Base-by-base conservation (phyloP, 2,329 filamentous ascomycete genomes). In the Pseudogymnoascus sp. region DNA sequence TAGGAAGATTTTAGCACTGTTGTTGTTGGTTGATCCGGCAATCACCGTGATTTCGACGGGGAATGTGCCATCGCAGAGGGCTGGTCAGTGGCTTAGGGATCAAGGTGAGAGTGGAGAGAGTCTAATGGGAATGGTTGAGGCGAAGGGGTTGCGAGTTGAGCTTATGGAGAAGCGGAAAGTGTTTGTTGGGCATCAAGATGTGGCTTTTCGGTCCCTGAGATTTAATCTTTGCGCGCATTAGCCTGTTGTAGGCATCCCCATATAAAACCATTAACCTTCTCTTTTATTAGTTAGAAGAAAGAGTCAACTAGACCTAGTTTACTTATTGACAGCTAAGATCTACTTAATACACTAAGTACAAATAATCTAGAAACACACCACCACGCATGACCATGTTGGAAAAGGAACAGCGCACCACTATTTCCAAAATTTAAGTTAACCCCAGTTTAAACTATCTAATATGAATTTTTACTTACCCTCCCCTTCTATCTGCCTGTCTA, bases 21-120 rank as follows among this genome's bases (percentile, higher is more conserved):
- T 21, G 21, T 21, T 21, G 21, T 76, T 87, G 1, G 79, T 87
- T 3, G 83, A 86, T 66, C 84, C 84, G 0, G 67, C 78, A 35
- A 67, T 72, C 6, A 77, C 77, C 3, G 75, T 86, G 56, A 74
- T 81, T 7, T 84, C 75, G 2, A 80, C 78, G 0, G 73, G 74
- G 0, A 79, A 82, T 64, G 74, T 82, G 0, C 79, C 80, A 0
- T 79, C 79, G 3, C 80, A 82, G 66, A 76, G 76, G 62, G 67
- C 75, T 21, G 71, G 76, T 3, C 82, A 79, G 80, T 76, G 65
- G 65, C 4, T 40, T 40, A 7, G n/a, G 37, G 37, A n/a, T 37
- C 12, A 37, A 37, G 35, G 35, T 37, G 35, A 37, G 35, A 11
- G 12, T 37, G 35, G 35, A 12, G 35, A 37, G 12, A 12, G 35